Conservation (phyloP, 1,284 basidiomycete species). For the Moniliophthora roreri region DNA sequence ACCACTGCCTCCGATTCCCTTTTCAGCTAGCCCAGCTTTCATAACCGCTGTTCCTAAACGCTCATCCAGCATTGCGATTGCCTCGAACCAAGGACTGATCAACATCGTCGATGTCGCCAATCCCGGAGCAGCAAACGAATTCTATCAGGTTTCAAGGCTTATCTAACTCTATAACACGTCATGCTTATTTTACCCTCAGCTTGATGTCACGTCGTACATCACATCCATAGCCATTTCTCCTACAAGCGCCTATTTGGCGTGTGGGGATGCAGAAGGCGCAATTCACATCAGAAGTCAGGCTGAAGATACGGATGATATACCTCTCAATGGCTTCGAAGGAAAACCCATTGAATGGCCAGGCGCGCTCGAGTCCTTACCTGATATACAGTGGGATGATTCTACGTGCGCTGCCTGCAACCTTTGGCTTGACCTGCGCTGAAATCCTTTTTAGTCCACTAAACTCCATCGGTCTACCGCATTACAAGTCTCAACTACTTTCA, state of each 20-base stretch:
- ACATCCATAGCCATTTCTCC: constrained; percentile 84
- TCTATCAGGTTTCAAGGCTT: constrained; percentile 63
- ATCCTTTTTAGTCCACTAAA: constrained; percentile 72
- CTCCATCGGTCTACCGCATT: constrained; percentile 88
- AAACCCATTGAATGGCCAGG: constrained; percentile 87
- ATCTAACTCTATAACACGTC: neutral
- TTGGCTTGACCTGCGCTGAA: constrained; percentile 1
- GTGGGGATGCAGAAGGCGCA: constrained; percentile 86
- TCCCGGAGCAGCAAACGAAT: constrained; percentile 65
- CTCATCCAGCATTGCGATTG: constrained; percentile 76
- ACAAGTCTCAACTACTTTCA: constrained; percentile 77
- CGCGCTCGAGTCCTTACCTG: constrained; percentile 63
- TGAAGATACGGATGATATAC: constrained; percentile 59
- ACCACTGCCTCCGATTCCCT: constrained; percentile 81
- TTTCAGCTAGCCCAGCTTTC: constrained; percentile 87
- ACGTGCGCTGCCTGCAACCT: constrained; percentile 53
- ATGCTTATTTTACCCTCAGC: constrained; percentile 36
- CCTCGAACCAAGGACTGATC: constrained; percentile 86
- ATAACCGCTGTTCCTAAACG: constrained; percentile 83
- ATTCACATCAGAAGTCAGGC: constrained; percentile 85
- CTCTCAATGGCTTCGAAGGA: constrained; percentile 88
- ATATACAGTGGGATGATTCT: constrained; percentile 78
- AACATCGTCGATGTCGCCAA: constrained; percentile 86
- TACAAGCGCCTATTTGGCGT: constrained; percentile 88
- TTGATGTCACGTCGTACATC: constrained; percentile 72